These are phyloP conservation scores for Orbilia oligospora DNA, from an alignment of 2,329 filamentous ascomycete genomes.

Conservation along the genomic window DNA sequence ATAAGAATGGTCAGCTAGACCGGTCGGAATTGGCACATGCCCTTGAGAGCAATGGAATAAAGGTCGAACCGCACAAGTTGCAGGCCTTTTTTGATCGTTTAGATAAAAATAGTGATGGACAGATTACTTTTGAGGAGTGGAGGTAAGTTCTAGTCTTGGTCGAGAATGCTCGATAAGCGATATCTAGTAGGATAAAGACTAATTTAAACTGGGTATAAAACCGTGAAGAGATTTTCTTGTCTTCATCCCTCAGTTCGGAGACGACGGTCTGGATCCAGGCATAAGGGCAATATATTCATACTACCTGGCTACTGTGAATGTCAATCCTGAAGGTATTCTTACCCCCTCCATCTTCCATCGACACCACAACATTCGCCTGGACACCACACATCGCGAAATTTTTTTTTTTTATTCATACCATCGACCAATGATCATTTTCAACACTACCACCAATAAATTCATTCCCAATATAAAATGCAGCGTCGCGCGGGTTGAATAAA, in stretches of 20 bases:
- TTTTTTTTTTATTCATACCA: conserved; percentile 65
- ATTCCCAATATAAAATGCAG: conserved; percentile 60
- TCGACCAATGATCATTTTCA: background rate
- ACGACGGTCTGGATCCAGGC: conserved; percentile 70
- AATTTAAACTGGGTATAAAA: background rate
- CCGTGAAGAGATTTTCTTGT: conserved; percentile 86
- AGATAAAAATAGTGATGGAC: conserved; percentile 88
- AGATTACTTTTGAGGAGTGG: conserved; percentile 64
- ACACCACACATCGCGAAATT: conserved; percentile 26
- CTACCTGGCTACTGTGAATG: conserved; percentile 88
- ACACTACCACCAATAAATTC: conserved; percentile 58
- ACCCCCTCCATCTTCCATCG: conserved; percentile 70
- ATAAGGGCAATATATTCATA: conserved; percentile 89
- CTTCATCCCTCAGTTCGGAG: conserved; percentile 79
- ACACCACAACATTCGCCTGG: background rate
- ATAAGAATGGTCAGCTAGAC: conserved; percentile 87
- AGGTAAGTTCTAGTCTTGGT: conserved; percentile 29
- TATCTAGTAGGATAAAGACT: background rate
- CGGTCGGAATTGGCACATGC: conserved; percentile 85
- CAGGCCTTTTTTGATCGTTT: conserved; percentile 90
- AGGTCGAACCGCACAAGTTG: conserved; percentile 82
- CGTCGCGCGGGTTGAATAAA: conserved; percentile 45
- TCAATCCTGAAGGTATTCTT: conserved; percentile 88
- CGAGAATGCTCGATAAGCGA: conserved; percentile 1
- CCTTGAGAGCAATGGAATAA: conserved; percentile 82